Base-by-base conservation (phyloP, 371 early-diverging fungal species). In the Choanephora cucurbitarum region DNA sequence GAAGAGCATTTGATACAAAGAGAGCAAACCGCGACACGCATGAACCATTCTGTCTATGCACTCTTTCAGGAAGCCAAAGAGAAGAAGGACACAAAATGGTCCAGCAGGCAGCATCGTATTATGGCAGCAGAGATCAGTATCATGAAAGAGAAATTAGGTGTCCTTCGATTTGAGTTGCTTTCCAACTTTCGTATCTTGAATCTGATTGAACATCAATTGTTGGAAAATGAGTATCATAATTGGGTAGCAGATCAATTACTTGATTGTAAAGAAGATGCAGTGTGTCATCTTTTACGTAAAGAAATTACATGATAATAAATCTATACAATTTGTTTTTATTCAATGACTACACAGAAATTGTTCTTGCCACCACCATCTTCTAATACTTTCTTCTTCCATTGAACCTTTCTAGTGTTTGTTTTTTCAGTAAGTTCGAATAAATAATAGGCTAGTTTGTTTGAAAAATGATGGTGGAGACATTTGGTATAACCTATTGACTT, bases 381-480 rank as follows among this genome's bases (percentile, higher is more conserved):
- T 41, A 87, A 55, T 31, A 83, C 62, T 54, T 65, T 73, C 62
- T 89, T 89, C 46, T 77, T 75, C 62, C 70, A 75, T 14, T n/a
- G 31, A 0, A 59, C 17, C 11, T 53, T 43, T n/a, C 39, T 50
- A 10, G 52, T 51, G 15, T 41, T 28, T 17, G 67, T 55, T 21
- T 47, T 43, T 8, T 48, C 52, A 14, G 40, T 24, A 24, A 69
- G 52, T 32, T 76, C 66, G 56, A 91, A 90, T 5, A 92, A 61
- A 66, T 89, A 90, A 60, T 90, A 87, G 1, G 90, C 91, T 8
- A 94, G 76, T 60, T 87, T 86, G 54, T 79, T 85, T 1, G 90
- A 81, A 24, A 84, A 83, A 52, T 91, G 88, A 57, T 84, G 79
- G 11, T 72, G 64, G n/a, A 83, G 62, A 42, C 83, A 72, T 23